Evolutionary conservation across 805 yeast genomes (phyloP), one percentile per base, ranked within the genome.

Genomic region (Ogataea philodendri): DNA sequence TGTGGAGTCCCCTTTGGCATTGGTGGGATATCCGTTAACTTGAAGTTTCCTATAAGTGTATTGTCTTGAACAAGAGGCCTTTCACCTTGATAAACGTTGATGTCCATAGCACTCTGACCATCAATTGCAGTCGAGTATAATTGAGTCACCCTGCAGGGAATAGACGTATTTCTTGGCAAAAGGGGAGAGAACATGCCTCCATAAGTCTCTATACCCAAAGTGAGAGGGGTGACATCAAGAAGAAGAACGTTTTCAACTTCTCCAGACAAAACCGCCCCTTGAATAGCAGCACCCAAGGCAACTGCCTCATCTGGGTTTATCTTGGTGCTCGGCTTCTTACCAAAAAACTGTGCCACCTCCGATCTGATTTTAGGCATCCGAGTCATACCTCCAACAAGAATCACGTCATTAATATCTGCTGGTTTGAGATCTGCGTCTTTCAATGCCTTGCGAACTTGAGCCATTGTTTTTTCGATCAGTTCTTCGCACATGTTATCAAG

Each of bases 11-110:
- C 94, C 74, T 84, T 84, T 53, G 90, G 87, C 48, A 84, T 82
- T 42, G 94, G 87, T 45, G 90, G 95, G 42, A 88, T 87, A 63
- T 93, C 96, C 44, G 87, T 72, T 53, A 88, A 74, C 51, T 90
- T 88, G 70, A 88, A 88, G 76, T 85, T 85, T 61, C 96, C 97
- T 61, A 88, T 86, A 61, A 87, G 74, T 72, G 86, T 88, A 79
- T 88, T 89, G 75, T 88, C 96, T 67, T 88, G 81, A 52, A 90
- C 95, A 57, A 88, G 76, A 65, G 89, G 95, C 69, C 97, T 78
- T 72, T 88, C 97, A 65, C 97, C 97, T 73, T 88, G 97, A 86
- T 85, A 88, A 41, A 88, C 97, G 65, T 95, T 84, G 66, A 88
- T 84, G 70, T 87, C 95, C 51, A 87, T 95, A 37, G 94, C 79